A percentile compares a stretch with the other conserved stretches of the same genome.
Evolutionary conservation across 257 asterid species (phyloP).

Genomic region (Scutellaria baicalensis): DNA sequence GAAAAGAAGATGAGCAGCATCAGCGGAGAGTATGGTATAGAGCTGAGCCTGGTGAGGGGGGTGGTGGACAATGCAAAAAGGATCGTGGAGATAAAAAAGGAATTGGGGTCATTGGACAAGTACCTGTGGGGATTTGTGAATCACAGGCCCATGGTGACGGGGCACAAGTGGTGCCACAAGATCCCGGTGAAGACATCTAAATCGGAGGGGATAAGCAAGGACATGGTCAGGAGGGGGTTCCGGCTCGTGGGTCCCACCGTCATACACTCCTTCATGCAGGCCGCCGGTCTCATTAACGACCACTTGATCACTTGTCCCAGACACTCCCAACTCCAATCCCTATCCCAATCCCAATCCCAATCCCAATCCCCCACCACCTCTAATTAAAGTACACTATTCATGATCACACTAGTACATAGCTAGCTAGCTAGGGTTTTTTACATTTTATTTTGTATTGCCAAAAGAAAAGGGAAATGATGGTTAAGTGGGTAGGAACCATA

Average conservation of each 20-base stretch:
- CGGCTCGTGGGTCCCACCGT: constrained; percentile 79
- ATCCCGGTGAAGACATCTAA: constrained; percentile 84
- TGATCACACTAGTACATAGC: no score
- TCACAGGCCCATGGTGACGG: constrained; percentile 47
- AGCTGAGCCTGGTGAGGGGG: constrained; percentile 61
- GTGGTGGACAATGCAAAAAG: constrained; percentile 68
- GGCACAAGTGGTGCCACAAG: constrained; percentile 55
- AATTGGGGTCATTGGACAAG: constrained; percentile 48
- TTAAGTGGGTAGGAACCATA: no score
- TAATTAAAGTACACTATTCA: no score
- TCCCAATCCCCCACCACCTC: not conserved
- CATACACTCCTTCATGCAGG: constrained; percentile 84
- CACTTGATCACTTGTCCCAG: constrained; percentile 65
- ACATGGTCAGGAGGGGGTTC: constrained; percentile 76
- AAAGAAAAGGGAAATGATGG: no score
- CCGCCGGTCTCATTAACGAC: constrained; percentile 83
- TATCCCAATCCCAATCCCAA: not conserved
- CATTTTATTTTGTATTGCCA: no score
- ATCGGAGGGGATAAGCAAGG: constrained; percentile 81
- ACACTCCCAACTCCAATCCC: constrained; percentile 27
- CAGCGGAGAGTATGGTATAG: constrained; percentile 41
- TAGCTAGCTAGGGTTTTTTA: no score
- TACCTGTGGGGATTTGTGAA: constrained; percentile 79
- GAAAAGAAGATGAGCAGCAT: constrained; percentile 55
- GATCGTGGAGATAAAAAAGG: constrained; percentile 56